Percentiles rank a stretch among this genome's conserved stretches.
Conservation (phyloP, 2,329 filamentous ascomycete species). For the Penicillium sp. region DNA sequence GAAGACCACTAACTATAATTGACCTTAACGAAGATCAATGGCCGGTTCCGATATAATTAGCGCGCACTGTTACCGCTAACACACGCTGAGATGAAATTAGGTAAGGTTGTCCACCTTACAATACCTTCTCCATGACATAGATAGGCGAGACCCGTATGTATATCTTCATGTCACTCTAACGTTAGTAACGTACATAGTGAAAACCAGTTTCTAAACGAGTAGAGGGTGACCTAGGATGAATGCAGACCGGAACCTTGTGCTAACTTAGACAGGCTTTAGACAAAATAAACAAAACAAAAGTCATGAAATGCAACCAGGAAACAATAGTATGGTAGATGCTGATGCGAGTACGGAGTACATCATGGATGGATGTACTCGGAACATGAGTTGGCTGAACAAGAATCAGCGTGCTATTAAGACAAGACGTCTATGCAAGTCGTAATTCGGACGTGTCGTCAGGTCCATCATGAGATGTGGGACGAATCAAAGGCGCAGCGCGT, state of each 20-base stretch:
- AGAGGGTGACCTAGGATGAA: no score
- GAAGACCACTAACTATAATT: no score
- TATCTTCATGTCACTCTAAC: no score
- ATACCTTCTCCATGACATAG: no score
- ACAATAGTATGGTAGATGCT: conserved; percentile 23
- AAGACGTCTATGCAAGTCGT: conserved; percentile 10
- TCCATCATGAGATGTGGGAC: conserved; percentile 3
- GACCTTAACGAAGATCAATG: no score
- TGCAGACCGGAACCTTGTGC: conserved; percentile 17
- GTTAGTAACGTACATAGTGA: conserved; percentile 31
- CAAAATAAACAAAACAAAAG: conserved; percentile 6
- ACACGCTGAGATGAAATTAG: no score
- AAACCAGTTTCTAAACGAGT: no score
- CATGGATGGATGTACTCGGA: conserved; percentile 21
- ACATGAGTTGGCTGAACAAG: conserved; percentile 3
- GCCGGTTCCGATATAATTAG: no score
- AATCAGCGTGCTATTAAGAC: not conserved
- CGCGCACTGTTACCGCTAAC: no score
- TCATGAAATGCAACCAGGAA: conserved; percentile 14
- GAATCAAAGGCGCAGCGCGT: conserved; percentile 68
- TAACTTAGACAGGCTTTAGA: conserved; percentile 10
- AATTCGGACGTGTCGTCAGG: not conserved
- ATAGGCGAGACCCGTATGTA: no score
- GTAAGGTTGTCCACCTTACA: no score
- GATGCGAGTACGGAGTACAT: conserved; percentile 22